Base-by-base conservation (phyloP, 73 alveolate genomes). In the Uronychia setigera region DNA sequence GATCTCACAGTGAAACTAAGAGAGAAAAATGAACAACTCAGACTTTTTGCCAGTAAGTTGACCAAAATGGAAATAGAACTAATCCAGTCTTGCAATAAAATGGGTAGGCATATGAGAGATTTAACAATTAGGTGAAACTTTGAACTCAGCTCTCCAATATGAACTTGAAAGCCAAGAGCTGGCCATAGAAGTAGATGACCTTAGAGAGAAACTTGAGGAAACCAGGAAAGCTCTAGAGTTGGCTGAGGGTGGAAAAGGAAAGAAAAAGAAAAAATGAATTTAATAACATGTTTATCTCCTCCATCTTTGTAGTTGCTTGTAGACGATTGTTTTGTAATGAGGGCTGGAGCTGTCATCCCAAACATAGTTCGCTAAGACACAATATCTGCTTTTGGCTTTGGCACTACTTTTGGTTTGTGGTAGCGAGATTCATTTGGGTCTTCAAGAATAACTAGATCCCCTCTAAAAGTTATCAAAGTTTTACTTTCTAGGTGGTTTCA, bases 361-460 rank as follows among this genome's bases (percentile, higher is more conserved):
- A n/a, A n/a, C n/a, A n/a, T 46, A 19, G 67, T 46, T 11, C 67
- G 5, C 67, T 46, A 11, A 19, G 67, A 46, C 5, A 46, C 5
- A 11, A 46, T 5, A 46, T 46, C 19, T 46, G 67, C 5, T 19
- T 11, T 46, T 46, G 67, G 19, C 19, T 46, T 46, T 5, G 67
- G 67, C n/a, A 46, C n/a, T 19, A 46, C 67, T 46, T 46, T 46
- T 46, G 67, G 67, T 46, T 46, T 46, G 67, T 46, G 67, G 67
- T 46, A 46, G 5, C 67, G 5, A 19, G 5, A 5, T 19, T 46
- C 67, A 19, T 46, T 46, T 5, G 67, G 67, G 67, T 46, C 67
- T 19, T 46, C 67, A 5, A 46, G 67, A 5, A 46, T 19, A 5
- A 46, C 67, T 11, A 46, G 67, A 19, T 46, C 67, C 19, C 67